These are phyloP conservation scores for Sechiopsis laciniata DNA, from an alignment of 306 rosid species.

Conservation along the genomic window DNA sequence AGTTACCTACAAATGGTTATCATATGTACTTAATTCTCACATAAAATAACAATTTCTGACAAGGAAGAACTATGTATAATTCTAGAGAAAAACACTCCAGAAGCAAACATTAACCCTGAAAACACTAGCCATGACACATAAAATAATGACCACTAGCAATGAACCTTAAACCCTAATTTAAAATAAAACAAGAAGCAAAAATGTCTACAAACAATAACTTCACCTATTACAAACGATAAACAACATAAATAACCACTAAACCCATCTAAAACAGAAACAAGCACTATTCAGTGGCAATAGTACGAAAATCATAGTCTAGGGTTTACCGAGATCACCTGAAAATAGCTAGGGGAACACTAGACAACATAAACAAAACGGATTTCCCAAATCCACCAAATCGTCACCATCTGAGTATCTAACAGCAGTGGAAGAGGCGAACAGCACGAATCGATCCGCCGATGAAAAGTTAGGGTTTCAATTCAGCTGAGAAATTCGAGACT, in stretches of 20 bases:
- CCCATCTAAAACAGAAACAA: not conserved
- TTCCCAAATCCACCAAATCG: conserved; percentile 1
- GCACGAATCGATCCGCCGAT: not conserved
- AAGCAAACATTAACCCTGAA: not conserved
- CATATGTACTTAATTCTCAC: conserved; percentile 14
- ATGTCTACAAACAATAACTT: not conserved
- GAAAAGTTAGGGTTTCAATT: conserved; percentile 20
- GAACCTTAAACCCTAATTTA: conserved; percentile 23
- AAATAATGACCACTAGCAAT: conserved; percentile 7
- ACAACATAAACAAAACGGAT: conserved; percentile 2
- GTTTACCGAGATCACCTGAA: conserved; percentile 15
- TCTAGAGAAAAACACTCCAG: not conserved
- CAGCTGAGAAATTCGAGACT: conserved; percentile 13
- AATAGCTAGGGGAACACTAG: not conserved
- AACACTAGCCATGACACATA: conserved; percentile 2
- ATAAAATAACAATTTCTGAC: conserved; percentile 19
- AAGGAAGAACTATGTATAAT: not conserved
- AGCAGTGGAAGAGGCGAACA: not conserved
- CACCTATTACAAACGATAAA: not conserved
- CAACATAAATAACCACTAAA: not conserved
- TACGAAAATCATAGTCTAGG: conserved; percentile 17
- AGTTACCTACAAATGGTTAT: not conserved
- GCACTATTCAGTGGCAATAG: not conserved
- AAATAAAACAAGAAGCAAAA: not conserved
- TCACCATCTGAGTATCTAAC: not conserved